Conservation (phyloP, 225 moss, liverwort and hornwort species). For the Bryum argenteum region DNA sequence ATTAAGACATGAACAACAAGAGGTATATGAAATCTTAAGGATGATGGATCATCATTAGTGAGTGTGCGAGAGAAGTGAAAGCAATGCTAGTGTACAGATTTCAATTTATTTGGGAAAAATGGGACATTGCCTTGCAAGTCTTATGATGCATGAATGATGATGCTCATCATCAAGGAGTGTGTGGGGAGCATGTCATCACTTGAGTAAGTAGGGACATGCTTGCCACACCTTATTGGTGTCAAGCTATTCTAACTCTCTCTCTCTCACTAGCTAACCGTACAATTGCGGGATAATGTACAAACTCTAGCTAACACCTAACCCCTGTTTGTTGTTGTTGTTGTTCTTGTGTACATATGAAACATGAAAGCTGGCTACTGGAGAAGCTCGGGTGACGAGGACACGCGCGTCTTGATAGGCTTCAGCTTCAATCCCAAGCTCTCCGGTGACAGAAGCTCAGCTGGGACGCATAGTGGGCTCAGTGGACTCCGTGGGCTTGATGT, state of each 20-base stretch:
- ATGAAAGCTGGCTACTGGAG: constrained; percentile 16
- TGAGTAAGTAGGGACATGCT: constrained; percentile 52
- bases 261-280: constrained; percentile 36
- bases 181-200: constrained; percentile 52
- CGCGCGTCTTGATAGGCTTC: constrained; percentile 95
- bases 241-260: constrained; percentile 30
- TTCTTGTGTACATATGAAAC: constrained; percentile 32
- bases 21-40: too few relatives aligned
- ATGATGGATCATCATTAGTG: too few relatives aligned
- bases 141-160: too few relatives aligned
- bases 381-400: constrained; percentile 47
- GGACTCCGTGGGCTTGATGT: constrained; percentile 91
- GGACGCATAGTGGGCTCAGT: constrained; percentile 82
- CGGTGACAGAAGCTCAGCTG: constrained; percentile 84
- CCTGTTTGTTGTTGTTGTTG: constrained; percentile 2
- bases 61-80: too few relatives aligned
- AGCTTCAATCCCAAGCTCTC: constrained; percentile 92
- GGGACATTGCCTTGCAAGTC: constrained; percentile 29
- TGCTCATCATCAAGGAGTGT: constrained; percentile 20
- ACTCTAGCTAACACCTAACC: constrained; percentile 19
- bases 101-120: constrained; percentile 46
- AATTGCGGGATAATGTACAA: constrained; percentile 41
- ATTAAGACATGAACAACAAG: too few relatives aligned
- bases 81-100: constrained; percentile 16
- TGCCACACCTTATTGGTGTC: constrained; percentile 53